Base-by-base conservation (phyloP, 352 stramenopile genomes). In the Pythium vanterpoolii region DNA sequence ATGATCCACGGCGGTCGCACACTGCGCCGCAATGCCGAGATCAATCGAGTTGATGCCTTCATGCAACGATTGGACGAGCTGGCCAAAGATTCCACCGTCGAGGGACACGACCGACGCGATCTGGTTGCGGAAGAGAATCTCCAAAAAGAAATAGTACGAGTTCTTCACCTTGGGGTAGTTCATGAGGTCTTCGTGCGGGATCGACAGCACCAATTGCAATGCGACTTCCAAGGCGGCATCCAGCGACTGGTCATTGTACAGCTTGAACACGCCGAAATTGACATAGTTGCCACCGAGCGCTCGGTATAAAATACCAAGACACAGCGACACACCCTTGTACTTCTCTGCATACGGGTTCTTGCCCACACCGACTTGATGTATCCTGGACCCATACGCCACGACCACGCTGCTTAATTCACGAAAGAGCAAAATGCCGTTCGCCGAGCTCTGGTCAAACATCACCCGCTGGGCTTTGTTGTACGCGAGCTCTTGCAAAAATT, bases 51-150 rank as follows among this genome's bases (percentile, higher is more conserved):
- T 93, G 69, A 95, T 87, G 13, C 86, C 86, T 74, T 94, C 84
- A 49, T 91, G 77, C 33, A 98, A 73, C 54, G 96, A 96, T 59
- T 98, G 91, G 68, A 99, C 95, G 10, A 99, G 81, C 66, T 98
- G 90, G 61, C 96, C 95, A 60, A 99, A 99, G 28, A 98, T 95
- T 24, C 64, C 78, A 21, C 90, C 92, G 43, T 98, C 92, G 18
- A 99, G 74, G 11, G 83, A 79, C 36, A 98, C 90, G 0, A 98
- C 86, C 0, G 90, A 97, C 52, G 93, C 89, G 54, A 98, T 89
- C 71, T 99, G 97, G 76, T 98, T 98, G 40, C 95, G 89, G 76
- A 99, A 99, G 9, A 99, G 76, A 55, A 99, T 98, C 74, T 99
- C 96, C 44, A 99, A 72, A 65, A 99, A 99, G 70, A 92, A 93